Conservation (phyloP, 345 rosid species). For the Sonneratia alba region DNA sequence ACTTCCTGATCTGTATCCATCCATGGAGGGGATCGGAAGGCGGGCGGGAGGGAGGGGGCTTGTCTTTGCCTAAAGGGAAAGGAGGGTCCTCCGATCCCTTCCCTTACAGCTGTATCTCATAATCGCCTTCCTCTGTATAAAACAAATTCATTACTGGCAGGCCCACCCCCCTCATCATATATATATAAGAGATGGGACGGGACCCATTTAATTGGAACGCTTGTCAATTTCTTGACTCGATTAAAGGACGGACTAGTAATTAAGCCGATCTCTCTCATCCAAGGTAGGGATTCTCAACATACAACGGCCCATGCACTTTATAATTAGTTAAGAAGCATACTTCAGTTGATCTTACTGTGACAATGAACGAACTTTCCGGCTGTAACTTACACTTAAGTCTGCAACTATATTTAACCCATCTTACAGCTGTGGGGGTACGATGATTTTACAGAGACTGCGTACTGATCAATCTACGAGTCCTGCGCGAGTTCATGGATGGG, state of each 20-base stretch:
- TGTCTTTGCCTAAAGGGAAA: conserved; percentile 29
- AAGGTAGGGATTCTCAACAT: not conserved
- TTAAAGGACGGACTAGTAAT: not conserved
- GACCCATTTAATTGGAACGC: not conserved
- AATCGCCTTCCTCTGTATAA: not conserved
- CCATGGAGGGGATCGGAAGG: not conserved
- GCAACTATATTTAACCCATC: no score
- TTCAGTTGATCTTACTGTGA: not conserved
- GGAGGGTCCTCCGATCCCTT: conserved; percentile 11
- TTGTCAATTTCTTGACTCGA: not conserved
- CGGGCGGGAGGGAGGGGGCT: conserved; percentile 9
- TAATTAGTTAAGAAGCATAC: not conserved
- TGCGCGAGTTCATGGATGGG: no score
- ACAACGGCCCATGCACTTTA: not conserved
- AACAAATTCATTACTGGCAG: conserved; percentile 4
- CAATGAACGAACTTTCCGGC: no score
- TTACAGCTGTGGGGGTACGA: no score
- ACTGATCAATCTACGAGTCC: no score
- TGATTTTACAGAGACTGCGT: no score
- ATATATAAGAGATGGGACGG: not conserved
- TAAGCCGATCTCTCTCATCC: not conserved
- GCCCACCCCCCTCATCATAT: not conserved
- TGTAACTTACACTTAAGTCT: no score
- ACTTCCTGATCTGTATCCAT: not conserved
- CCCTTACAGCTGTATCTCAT: conserved; percentile 25